Evolutionary conservation across 2,329 filamentous ascomycete genomes (phyloP).

Genomic region (Aspergillus uvarum): DNA sequence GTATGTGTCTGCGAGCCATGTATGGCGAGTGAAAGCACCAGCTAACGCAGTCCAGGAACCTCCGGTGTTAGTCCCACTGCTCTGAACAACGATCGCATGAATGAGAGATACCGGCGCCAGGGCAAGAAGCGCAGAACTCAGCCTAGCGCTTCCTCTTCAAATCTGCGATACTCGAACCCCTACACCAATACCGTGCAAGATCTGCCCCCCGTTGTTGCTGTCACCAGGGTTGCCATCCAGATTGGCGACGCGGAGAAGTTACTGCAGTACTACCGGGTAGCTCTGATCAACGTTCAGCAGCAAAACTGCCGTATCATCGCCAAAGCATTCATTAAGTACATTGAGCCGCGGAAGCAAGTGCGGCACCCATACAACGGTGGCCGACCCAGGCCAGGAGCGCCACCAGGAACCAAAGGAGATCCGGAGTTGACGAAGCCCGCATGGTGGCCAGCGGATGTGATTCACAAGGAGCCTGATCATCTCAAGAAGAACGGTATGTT

Average conservation of each 20-base stretch:
- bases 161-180: constrained; percentile 21
- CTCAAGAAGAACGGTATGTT: constrained; percentile 47
- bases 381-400: constrained; percentile 33
- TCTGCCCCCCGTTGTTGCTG: constrained; percentile 18
- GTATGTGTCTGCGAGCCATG: constrained; percentile 24
- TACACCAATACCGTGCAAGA: constrained; percentile 28
- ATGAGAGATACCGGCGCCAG: constrained; percentile 23
- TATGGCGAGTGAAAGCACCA: no score
- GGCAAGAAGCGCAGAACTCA: constrained; percentile 32
- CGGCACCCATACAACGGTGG: constrained; percentile 51
- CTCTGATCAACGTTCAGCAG: constrained; percentile 47
- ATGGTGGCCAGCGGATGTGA: constrained; percentile 47
- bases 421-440: constrained; percentile 47
- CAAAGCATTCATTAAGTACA: constrained; percentile 49
- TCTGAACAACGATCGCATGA: constrained; percentile 16
- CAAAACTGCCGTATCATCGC: constrained; percentile 46
- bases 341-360: constrained; percentile 50
- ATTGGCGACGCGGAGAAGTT: constrained; percentile 43
- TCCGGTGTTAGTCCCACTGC: constrained; percentile 20
- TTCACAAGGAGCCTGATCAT: constrained; percentile 52
- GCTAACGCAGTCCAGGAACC: neutral
- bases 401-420: constrained; percentile 41
- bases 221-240: constrained; percentile 32
- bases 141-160: constrained; percentile 14
- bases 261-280: constrained; percentile 41